These are phyloP conservation scores for Acer yangbiense DNA, from an alignment of 345 rosid genomes.

Conservation along the genomic window DNA sequence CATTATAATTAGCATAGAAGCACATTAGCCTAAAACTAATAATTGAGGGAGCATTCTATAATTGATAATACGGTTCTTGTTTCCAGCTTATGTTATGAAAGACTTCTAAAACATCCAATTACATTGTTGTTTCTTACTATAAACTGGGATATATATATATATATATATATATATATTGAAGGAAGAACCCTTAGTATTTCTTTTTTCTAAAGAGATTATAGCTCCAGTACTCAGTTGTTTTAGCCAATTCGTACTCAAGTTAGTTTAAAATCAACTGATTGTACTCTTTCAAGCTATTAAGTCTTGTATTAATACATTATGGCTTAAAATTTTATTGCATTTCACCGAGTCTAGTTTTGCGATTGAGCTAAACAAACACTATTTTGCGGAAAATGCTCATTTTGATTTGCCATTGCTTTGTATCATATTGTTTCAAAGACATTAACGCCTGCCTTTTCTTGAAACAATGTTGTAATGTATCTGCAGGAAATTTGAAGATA, in stretches of 20 bases:
- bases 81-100: too few species aligned
- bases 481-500: constrained; percentile 95
- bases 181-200: too few species aligned
- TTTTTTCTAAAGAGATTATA: too few species aligned
- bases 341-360: not conserved
- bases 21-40: not conserved
- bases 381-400: not conserved
- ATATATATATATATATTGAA: too few species aligned
- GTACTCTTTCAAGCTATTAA: not conserved
- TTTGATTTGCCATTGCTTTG: not conserved
- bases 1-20: not conserved
- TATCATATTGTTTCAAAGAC: not conserved
- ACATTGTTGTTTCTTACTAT: too few species aligned
- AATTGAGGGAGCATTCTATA: not conserved
- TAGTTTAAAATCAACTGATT: not conserved
- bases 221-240: too few species aligned
- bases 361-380: not conserved
- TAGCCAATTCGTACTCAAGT: too few species aligned
- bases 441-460: not conserved
- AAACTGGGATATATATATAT: too few species aligned
- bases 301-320: not conserved
- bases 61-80: too few species aligned
- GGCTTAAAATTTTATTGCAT: not conserved
- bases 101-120: too few species aligned
- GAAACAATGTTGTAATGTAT: constrained; percentile 6